Percentiles rank a stretch among this genome's conserved stretches.
These are phyloP conservation scores for Citrus inodora DNA, from an alignment of 345 rosid genomes.

Conservation along the genomic window DNA sequence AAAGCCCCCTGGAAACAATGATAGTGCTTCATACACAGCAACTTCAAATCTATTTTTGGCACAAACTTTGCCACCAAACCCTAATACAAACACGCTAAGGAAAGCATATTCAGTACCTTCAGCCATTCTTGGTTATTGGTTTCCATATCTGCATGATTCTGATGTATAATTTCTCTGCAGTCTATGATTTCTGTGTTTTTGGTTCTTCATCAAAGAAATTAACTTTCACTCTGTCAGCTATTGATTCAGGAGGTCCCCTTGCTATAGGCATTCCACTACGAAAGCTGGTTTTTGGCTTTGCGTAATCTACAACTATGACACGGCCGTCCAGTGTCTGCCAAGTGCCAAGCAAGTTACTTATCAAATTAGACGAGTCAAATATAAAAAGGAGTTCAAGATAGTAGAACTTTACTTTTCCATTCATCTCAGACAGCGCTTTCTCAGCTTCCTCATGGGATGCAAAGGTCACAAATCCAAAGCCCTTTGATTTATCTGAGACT, in stretches of 20 bases:
- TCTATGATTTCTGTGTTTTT: background rate
- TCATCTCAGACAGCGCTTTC: conserved; percentile 54
- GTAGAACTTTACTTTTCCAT: conserved; percentile 55
- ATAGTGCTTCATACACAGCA: background rate
- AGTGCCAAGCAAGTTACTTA: conserved; percentile 24
- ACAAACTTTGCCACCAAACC: background rate
- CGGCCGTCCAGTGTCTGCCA: conserved; percentile 64
- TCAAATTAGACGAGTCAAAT: background rate
- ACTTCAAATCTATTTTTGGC: background rate
- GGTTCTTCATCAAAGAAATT: conserved; percentile 1
- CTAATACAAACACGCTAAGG: background rate
- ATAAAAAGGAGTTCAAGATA: background rate
- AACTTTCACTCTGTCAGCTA: background rate
- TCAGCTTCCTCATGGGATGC: conserved; percentile 76
- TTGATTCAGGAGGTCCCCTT: conserved; percentile 73
- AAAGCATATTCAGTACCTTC: background rate
- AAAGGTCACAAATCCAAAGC: conserved; percentile 83
- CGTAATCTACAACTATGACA: conserved; percentile 63
- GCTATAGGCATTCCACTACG: conserved; percentile 58
- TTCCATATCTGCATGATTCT: background rate
- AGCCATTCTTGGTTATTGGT: background rate
- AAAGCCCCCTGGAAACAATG: background rate
- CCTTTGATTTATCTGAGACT: conserved; percentile 66
- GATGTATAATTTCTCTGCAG: background rate
- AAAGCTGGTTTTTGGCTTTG: conserved; percentile 43